Percentiles rank a stretch among this genome's conserved stretches.
phyloP scores from a whole-genome alignment of 2,329 filamentous ascomycete genomes.

The Aureobasidium zeae region DNA sequence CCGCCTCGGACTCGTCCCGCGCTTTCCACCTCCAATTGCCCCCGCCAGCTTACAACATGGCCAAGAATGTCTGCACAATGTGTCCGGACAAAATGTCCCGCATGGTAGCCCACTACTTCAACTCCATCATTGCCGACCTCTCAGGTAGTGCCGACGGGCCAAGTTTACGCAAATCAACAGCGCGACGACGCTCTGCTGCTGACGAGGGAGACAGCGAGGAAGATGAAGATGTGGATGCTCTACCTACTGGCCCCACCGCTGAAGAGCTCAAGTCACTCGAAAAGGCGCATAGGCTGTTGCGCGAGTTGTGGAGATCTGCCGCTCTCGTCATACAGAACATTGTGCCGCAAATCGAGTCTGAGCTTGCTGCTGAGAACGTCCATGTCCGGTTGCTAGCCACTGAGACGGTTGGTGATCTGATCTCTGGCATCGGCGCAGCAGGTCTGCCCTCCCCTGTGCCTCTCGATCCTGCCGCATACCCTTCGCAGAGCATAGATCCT shows the following conservation, averaged over 20 bases:
- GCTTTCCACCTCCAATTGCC: conserved; percentile 69
- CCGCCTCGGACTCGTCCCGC: conserved; percentile 25
- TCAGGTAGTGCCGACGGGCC: conserved; percentile 31
- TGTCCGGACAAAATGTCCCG: conserved; percentile 91
- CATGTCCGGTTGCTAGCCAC: conserved; percentile 80
- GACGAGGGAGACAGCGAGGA: conserved; percentile 37
- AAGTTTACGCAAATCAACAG: conserved; percentile 50
- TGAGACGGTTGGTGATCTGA: conserved; percentile 90
- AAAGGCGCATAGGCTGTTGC: conserved; percentile 80
- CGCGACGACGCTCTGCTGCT: conserved; percentile 27
- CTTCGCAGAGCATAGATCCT: conserved; percentile 50
- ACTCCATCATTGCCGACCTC: conserved; percentile 87
- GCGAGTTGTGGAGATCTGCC: conserved; percentile 88
- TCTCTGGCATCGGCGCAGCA: conserved; percentile 84
- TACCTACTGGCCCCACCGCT: conserved; percentile 57
- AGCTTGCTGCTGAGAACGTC: conserved; percentile 81
- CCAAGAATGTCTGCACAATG: conserved; percentile 82
- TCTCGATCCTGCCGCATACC: conserved; percentile 76
- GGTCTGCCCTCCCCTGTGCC: conserved; percentile 64
- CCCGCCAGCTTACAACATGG: conserved; percentile 91
- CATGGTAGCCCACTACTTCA: conserved; percentile 92
- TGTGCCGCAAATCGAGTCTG: conserved; percentile 84
- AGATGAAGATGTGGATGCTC: conserved; percentile 35
- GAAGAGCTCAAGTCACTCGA: conserved; percentile 78
- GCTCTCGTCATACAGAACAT: conserved; percentile 86